A percentile compares a stretch with the other conserved stretches of the same genome.
phyloP scores from a whole-genome alignment of 2,329 filamentous ascomycete species.

The Sporothrix humicola region DNA sequence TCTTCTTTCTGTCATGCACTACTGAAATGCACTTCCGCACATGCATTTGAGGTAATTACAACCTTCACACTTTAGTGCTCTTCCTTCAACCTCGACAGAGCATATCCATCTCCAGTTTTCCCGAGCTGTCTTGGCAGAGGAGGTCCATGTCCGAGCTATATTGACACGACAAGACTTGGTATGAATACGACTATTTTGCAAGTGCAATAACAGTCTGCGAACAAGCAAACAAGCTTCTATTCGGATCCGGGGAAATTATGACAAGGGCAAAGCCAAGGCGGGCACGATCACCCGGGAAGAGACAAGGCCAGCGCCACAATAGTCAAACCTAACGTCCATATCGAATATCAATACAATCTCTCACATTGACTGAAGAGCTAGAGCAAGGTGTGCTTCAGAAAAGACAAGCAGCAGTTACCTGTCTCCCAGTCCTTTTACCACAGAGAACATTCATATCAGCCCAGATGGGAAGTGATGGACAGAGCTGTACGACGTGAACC shows the following conservation, averaged over 20 bases:
- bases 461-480: neutral
- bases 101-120: neutral
- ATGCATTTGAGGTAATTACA: neutral
- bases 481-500: neutral
- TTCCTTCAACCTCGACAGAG: neutral
- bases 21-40: constrained; percentile 24
- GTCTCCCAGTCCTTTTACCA: neutral
- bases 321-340: neutral
- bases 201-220: neutral
- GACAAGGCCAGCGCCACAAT: neutral
- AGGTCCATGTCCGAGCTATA: neutral
- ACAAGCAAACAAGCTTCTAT: neutral
- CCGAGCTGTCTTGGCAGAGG: neutral
- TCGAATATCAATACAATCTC: neutral
- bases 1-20: neutral
- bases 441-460: neutral
- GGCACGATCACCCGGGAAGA: constrained; percentile 1
- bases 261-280: constrained; percentile 6
- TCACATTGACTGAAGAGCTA: no score
- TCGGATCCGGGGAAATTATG: neutral
- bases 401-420: no score
- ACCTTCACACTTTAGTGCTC: neutral
- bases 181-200: neutral
- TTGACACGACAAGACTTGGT: neutral
- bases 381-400: no score